phyloP scores from a whole-genome alignment of 805 yeast species.

The Candida montana region DNA sequence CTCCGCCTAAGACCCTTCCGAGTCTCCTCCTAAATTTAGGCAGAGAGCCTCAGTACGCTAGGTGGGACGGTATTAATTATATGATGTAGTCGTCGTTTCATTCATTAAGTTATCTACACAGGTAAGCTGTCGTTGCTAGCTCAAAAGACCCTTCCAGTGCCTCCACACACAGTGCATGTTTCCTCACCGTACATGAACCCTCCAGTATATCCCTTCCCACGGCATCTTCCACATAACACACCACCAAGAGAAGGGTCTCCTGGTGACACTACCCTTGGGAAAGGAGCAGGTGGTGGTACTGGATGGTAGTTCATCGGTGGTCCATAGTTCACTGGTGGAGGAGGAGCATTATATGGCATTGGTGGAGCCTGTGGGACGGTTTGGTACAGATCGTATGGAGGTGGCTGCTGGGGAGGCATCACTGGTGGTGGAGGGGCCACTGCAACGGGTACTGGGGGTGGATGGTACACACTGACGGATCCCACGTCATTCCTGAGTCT shows the following conservation, averaged over 20 bases:
- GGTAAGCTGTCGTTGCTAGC: not conserved
- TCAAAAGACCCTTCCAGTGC: constrained; percentile 8
- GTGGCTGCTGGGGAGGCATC: constrained; percentile 13
- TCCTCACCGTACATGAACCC: constrained; percentile 3
- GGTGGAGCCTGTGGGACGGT: not conserved
- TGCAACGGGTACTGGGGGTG: not conserved
- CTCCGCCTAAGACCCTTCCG: too few species aligned
- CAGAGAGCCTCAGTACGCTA: not conserved
- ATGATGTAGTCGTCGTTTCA: too few species aligned
- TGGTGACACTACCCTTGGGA: constrained; percentile 46
- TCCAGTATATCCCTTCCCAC: constrained; percentile 14
- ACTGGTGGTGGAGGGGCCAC: constrained; percentile 1
- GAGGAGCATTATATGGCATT: not conserved
- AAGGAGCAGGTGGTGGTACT: not conserved
- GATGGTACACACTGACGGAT: not conserved
- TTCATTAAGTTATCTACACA: too few species aligned
- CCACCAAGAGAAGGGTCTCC: constrained; percentile 83
- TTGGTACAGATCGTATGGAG: not conserved
- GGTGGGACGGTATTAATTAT: too few species aligned
- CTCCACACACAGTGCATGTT: constrained; percentile 7
- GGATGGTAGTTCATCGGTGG: not conserved
- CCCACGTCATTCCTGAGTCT: constrained; percentile 4
- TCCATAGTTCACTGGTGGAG: not conserved
- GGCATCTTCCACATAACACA: constrained; percentile 55
- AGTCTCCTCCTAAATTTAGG: not conserved